Evolutionary conservation across 2,329 filamentous ascomycete species (phyloP).

Genomic region (Microdochium paspali): DNA sequence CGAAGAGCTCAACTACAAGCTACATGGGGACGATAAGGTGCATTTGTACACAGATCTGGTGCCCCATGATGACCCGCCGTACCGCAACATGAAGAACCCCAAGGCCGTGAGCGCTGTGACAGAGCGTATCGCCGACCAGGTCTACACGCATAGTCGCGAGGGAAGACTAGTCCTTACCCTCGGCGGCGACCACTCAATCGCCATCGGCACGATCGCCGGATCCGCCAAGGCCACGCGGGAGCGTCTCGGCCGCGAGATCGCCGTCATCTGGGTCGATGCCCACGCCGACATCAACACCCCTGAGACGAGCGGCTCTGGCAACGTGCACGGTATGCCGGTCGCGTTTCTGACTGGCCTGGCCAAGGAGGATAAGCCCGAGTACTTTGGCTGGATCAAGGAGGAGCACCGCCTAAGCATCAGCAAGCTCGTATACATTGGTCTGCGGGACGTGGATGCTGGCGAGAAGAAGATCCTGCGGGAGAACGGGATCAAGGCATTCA

Average conservation of each 20-base stretch:
- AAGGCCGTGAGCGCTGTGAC: constrained; percentile 80
- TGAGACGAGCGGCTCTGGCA: constrained; percentile 80
- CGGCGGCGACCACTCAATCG: constrained; percentile 92
- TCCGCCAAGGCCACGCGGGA: constrained; percentile 81
- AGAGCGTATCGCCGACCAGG: constrained; percentile 66
- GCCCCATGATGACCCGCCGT: constrained; percentile 63
- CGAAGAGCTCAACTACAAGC: constrained; percentile 79
- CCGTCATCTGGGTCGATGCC: constrained; percentile 97
- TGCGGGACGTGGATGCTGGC: constrained; percentile 83
- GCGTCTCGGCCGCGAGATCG: constrained; percentile 71
- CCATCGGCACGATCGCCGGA: constrained; percentile 86
- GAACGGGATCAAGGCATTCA: constrained; percentile 88
- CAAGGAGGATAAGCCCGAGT: constrained; percentile 62
- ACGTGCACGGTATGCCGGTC: constrained; percentile 97
- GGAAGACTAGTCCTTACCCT: constrained; percentile 88
- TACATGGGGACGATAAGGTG: constrained; percentile 74
- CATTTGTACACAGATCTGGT: constrained; percentile 73
- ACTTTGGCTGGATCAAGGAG: constrained; percentile 82
- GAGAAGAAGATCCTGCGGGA: constrained; percentile 91
- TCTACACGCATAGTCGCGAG: constrained; percentile 74
- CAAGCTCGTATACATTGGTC: constrained; percentile 94
- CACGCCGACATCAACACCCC: constrained; percentile 98
- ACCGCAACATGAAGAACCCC: constrained; percentile 92
- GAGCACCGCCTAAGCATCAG: constrained; percentile 60
- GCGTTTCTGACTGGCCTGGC: constrained; percentile 84